These are phyloP conservation scores for Santalum album DNA, from an alignment of 164 flowering plant genomes.

Conservation along the genomic window DNA sequence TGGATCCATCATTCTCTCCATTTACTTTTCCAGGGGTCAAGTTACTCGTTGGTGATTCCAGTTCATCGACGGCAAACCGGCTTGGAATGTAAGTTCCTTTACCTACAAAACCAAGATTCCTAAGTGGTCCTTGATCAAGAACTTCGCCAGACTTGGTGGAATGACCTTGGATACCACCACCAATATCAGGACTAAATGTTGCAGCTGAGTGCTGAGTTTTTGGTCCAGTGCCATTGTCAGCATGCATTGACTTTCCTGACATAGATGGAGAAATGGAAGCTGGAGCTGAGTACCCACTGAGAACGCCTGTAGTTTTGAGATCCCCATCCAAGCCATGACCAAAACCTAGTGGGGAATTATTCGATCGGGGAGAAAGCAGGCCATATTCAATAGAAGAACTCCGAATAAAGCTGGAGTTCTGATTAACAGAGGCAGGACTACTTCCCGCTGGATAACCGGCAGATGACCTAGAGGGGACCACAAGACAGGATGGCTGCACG, in stretches of 20 bases:
- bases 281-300: slow-evolving; percentile 31
- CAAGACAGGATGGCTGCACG: slow-evolving; percentile 74
- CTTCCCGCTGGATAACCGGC: slow-evolving; percentile 33
- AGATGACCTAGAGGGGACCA: slow-evolving; percentile 46
- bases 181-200: slow-evolving; percentile 17
- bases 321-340: slow-evolving; percentile 28
- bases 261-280: slow-evolving; percentile 29
- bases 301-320: slow-evolving; percentile 22
- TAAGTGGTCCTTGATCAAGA: slow-evolving; percentile 32
- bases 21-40: slow-evolving; percentile 8
- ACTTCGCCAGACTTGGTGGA: slow-evolving; percentile 19
- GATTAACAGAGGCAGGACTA: slow-evolving; percentile 37
- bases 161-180: slow-evolving; percentile 23
- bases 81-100: slow-evolving; percentile 44
- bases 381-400: slow-evolving; percentile 29
- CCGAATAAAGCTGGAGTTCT: slow-evolving; percentile 26
- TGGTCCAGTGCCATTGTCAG: slow-evolving; percentile 24
- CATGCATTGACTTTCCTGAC: slow-evolving; percentile 30
- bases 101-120: slow-evolving; percentile 43
- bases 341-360: slow-evolving; percentile 25
- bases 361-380: slow-evolving; percentile 35
- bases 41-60: slow-evolving; percentile 28
- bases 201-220: slow-evolving; percentile 29
- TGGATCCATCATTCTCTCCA: slow-evolving; percentile 22
- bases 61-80: slow-evolving; percentile 51